Conservation (phyloP, 1,284 basidiomycete species). For the Anthracocystis walkeri region DNA sequence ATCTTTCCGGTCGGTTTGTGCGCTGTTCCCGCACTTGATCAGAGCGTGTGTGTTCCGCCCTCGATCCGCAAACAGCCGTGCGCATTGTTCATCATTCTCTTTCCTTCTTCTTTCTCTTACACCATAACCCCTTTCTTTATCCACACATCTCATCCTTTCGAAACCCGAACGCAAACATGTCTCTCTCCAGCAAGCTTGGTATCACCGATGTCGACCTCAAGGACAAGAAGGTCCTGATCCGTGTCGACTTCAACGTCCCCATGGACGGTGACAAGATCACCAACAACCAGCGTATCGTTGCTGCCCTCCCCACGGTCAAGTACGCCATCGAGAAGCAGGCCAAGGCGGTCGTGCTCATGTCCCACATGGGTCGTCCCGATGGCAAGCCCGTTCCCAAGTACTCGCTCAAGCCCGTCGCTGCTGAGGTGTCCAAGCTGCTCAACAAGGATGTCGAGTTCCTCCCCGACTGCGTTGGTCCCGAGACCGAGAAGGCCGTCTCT, state of each 20-base stretch:
- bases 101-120: not conserved
- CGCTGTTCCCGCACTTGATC: not conserved
- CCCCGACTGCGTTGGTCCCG: conserved; percentile 85
- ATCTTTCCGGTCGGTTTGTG: conserved; percentile 30
- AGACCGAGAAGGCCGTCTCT: conserved; percentile 82
- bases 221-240: conserved; percentile 80
- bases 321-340: conserved; percentile 91
- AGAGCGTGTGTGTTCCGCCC: not conserved
- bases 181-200: conserved; percentile 82
- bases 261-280: conserved; percentile 86
- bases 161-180: conserved; percentile 76
- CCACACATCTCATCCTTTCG: not conserved
- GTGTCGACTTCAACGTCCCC: conserved; percentile 97
- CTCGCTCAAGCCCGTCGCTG: conserved; percentile 85
- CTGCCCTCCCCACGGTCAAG: conserved; percentile 94
- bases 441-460: conserved; percentile 78
- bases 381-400: conserved; percentile 90
- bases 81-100: conserved; percentile 2
- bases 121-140: no score
- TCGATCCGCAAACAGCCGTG: conserved; percentile 19
- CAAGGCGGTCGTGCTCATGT: conserved; percentile 90
- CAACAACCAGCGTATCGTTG: conserved; percentile 93
- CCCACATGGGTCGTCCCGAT: conserved; percentile 96
- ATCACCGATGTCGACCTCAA: conserved; percentile 92
- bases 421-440: conserved; percentile 71